Base-by-base conservation (phyloP, 1,284 basidiomycete genomes). In the Cryptococcus sp. region DNA sequence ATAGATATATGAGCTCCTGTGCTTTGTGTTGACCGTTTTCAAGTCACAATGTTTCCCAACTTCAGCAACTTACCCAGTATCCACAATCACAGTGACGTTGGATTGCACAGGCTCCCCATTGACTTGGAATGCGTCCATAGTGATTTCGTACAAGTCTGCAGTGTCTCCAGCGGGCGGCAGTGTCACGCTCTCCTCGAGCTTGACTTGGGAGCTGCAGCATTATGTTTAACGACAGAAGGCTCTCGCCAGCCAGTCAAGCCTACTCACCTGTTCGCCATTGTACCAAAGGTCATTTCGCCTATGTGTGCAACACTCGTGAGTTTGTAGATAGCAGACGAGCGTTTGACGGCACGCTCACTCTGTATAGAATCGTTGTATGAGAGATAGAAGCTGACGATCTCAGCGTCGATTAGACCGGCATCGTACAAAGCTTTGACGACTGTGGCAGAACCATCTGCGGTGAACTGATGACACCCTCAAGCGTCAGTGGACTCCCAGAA, bases 241-340 rank as follows among this genome's bases (percentile, higher is more conserved):
- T 29, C 5, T 10, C 26, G 10, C 26, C 26, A 29, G 29, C 29
- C 8, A 5, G 8, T 2, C 29, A 34, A 10, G 29, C 5, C 0
- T 7, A 16, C 55, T 46, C 22, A 47, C 55, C 55, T 56, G 22
- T 49, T 56, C 20, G 48, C 46, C 6, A 51, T 44, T 23, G 50
- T 50, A 19, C 55, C 55, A 43, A 56, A 56, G 13, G 55, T 56
- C 19, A 56, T 52, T 19, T 56, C 55, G 41, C 55, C 55, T 56
- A n/a, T 45, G 3, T 34, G 29, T 2, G 2, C 29, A 10, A 7
- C 40, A 39, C 20, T 23, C 3, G 29, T 16, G 2, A 45, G 29
- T 22, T 25, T 25, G 5, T 25, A 1, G 2, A 34, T 10, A 5
- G 3, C 29, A 34, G 26, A 34, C 8, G 2, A 34, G 3, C 8